Evolutionary conservation across 208 protist species (phyloP), one percentile per base, ranked within the genome.

Genomic region (Crithidia acanthocephali): DNA sequence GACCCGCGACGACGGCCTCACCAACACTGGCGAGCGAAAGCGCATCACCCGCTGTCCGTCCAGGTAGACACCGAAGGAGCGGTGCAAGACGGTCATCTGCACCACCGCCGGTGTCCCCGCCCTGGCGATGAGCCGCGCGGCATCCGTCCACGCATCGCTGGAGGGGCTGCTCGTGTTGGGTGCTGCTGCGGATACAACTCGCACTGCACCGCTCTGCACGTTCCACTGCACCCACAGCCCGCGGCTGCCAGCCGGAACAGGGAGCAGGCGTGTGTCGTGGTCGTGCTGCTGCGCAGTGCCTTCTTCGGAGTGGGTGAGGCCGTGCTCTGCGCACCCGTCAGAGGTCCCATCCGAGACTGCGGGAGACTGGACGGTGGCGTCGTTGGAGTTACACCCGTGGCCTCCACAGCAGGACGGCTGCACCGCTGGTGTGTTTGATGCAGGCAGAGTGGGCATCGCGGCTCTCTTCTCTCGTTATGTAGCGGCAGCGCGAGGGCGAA

Each of bases 31-130:
- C 25, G 62, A 68, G 13, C 47, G 27, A 13, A 64, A 23, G 4
- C 71, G 71, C 28, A 48, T 0, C 18, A 76, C 22, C 20, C 63
- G 61, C 56, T 70, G 71, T 1, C 71, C 63, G 48, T 76, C 71
- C 44, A 76, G 48, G 63, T 70, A 76, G 13, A 50, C 50, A 28
- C 61, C 55, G 18, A 66, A 47, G 11, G 37, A 30, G 0, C 33
- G 27, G n/a, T 25, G 16, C 27, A 69, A 25, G 27, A 70, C 2
- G 37, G 55, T 76, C 56, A 76, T 20, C 28, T 66, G 71, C 61
- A 70, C 63, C 48, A 52, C n/a, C n/a, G n/a, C 61, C 25, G 60
- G 33, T 20, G 71, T n/a, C 28, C 33, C 23, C 22, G 23, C 45
- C 4, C 27, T 37, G 27, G 56, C 71, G 5, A 37, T 42, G 28